phyloP scores from a whole-genome alignment of 352 stramenopile species.

The Pythium folliculosum region DNA sequence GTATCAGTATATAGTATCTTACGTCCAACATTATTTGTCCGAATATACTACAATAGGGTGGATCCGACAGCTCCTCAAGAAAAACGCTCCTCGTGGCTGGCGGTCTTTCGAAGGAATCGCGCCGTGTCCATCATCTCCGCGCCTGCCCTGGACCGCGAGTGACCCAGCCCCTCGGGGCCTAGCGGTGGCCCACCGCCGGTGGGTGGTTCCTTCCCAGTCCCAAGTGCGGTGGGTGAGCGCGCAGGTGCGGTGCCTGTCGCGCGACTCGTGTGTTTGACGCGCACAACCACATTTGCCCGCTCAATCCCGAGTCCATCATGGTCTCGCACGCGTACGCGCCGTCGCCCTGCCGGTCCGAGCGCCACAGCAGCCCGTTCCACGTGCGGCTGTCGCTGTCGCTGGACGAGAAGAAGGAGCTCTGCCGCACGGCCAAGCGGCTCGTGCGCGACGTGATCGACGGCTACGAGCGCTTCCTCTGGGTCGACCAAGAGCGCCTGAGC shows the following conservation, averaged over 20 bases:
- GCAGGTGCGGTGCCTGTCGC: no score
- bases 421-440: slow-evolving; percentile 45
- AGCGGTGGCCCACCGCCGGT: no score
- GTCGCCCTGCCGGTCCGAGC: background rate
- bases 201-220: no score
- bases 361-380: slow-evolving; percentile 46
- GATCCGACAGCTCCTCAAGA: background rate
- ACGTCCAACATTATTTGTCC: no score
- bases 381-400: slow-evolving; percentile 43
- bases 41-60: background rate
- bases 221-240: no score
- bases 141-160: background rate
- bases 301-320: background rate
- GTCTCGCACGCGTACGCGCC: background rate
- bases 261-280: no score
- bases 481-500: slow-evolving; percentile 40
- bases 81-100: background rate
- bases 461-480: slow-evolving; percentile 53
- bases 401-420: slow-evolving; percentile 59
- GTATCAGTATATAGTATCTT: no score
- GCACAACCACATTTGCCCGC: no score
- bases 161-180: no score
- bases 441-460: slow-evolving; percentile 51
- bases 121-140: background rate
- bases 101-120: background rate